These are phyloP conservation scores for Claviceps maximensis DNA, from an alignment of 2,329 filamentous ascomycete species.

Conservation along the genomic window DNA sequence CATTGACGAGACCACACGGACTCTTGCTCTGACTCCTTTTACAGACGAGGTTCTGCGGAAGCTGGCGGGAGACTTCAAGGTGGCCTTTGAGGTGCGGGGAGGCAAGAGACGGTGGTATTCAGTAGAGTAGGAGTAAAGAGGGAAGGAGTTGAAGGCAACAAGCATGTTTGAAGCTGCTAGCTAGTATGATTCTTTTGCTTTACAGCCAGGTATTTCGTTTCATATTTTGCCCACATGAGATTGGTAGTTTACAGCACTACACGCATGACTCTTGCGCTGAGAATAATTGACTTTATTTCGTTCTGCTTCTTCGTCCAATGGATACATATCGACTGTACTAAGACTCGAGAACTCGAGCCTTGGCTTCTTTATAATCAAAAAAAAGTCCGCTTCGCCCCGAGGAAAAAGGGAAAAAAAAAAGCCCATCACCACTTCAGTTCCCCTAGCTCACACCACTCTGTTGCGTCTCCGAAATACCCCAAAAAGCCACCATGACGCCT, in stretches of 20 bases:
- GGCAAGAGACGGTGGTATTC: slow-evolving; percentile 25
- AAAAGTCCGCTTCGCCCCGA: no score
- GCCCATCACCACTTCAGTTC: not conserved
- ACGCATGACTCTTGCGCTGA: not conserved
- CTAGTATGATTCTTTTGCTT: no score
- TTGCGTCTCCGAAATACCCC: not conserved
- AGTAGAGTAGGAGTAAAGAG: not conserved
- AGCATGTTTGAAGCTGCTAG: no score
- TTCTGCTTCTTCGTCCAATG: not conserved
- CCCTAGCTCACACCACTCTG: not conserved
- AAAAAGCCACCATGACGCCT: slow-evolving; percentile 1
- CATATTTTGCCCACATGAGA: no score
- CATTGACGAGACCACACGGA: slow-evolving; percentile 21
- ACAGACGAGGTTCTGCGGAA: slow-evolving; percentile 29
- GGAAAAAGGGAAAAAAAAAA: not conserved
- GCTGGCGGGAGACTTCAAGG: slow-evolving; percentile 27
- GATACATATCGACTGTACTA: no score
- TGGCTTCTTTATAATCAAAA: no score
- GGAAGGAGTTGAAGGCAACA: no score
- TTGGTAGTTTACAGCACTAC: no score
- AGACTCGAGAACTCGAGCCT: no score
- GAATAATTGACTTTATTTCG: not conserved
- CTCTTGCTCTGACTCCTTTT: slow-evolving; percentile 28
- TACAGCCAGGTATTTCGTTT: no score
- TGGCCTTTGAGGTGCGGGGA: slow-evolving; percentile 24